Percentiles rank a stretch among this genome's conserved stretches.
Evolutionary conservation across 495 filamentous ascomycete species (phyloP).

Genomic region (Neurospora tetrasperma): DNA sequence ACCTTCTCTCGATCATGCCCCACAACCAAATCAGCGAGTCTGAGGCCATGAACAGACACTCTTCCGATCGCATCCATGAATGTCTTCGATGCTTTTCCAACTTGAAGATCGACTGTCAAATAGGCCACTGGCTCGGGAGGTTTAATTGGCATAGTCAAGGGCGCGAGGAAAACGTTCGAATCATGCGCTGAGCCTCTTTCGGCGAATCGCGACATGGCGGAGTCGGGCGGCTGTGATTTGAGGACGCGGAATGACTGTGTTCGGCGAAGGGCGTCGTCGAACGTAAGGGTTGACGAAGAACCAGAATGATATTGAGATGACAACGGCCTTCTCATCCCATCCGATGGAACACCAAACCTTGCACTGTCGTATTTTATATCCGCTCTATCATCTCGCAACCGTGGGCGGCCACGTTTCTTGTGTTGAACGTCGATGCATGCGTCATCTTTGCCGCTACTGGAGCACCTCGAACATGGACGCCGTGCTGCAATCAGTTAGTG

Average conservation of each 20-base stretch:
- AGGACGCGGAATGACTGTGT: conserved; percentile 45
- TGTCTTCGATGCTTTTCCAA: conserved; percentile 41
- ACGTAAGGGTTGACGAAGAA: conserved; percentile 23
- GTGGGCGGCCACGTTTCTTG: conserved; percentile 88
- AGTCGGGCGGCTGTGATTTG: conserved; percentile 46
- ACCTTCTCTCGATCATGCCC: conserved; percentile 41
- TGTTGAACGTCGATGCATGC: conserved; percentile 92
- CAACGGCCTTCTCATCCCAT: conserved; percentile 36
- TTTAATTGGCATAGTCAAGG: conserved; percentile 31
- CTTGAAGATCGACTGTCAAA: conserved; percentile 43
- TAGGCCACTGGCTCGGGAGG: conserved; percentile 42
- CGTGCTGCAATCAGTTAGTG: conserved; percentile 38
- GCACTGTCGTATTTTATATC: conserved; percentile 43
- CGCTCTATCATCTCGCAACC: conserved; percentile 68
- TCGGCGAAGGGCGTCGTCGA: conserved; percentile 40
- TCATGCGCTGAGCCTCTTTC: conserved; percentile 34
- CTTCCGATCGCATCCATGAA: conserved; percentile 42
- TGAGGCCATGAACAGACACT: conserved; percentile 28
- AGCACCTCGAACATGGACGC: conserved; percentile 52
- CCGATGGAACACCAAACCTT: conserved; percentile 33
- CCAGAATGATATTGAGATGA: conserved; percentile 34
- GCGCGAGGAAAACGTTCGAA: conserved; percentile 37
- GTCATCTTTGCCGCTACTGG: conserved; percentile 58
- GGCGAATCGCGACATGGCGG: conserved; percentile 35
- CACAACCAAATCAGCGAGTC: conserved; percentile 39